Base-by-base conservation (phyloP, 129 eudicot species). In the Escallonia rubra region DNA sequence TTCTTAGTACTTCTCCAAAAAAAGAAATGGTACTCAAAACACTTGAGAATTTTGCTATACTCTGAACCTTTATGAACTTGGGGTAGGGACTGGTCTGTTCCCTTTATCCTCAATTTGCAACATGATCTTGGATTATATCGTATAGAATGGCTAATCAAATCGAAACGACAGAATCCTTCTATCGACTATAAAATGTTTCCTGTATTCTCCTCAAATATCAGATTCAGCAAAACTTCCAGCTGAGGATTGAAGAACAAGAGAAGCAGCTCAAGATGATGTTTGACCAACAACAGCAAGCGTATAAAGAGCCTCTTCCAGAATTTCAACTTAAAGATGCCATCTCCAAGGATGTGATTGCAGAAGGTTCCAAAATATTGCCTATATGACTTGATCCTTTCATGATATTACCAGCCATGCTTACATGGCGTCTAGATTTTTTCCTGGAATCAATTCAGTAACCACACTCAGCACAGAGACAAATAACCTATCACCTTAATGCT, bases 161-260 rank as follows among this genome's bases (percentile, higher is more conserved):
- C 34, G 1, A 23, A 23, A 23, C 34, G 1, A 23, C 34, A 23
- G 34, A 23, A 23, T 23, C 34, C 34, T 23, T 23, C 1, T 1
- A 23, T 23, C 1, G 34, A 23, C 34, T 23, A 23, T 14, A 11
- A 65, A 10, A 57, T 55, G 9, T 63, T 43, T 43, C 14, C 57
- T 58, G 13, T 15, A 67, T 55, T 43, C 54, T 52, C 1, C 54
- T 23, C 34, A 23, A 23, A 23, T 23, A 10, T 57, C 71, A 92
- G 96, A 83, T 86, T 78, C 98, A 85, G 66, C 54, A 89, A 16
- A 86, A 61, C 52, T 70, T 92, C 51, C 98, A 88, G 70, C 39
- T 86, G 72, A 80, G 95, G 77, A 88, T 86, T 41, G 95, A 92
- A 74, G 91, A 83, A 69, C 95, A 92, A 74, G 84, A 87, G 48